Evolutionary conservation across 371 early-diverging fungal species (phyloP), one percentile per base, ranked within the genome.

Genomic region (Rhizomucor miehei): DNA sequence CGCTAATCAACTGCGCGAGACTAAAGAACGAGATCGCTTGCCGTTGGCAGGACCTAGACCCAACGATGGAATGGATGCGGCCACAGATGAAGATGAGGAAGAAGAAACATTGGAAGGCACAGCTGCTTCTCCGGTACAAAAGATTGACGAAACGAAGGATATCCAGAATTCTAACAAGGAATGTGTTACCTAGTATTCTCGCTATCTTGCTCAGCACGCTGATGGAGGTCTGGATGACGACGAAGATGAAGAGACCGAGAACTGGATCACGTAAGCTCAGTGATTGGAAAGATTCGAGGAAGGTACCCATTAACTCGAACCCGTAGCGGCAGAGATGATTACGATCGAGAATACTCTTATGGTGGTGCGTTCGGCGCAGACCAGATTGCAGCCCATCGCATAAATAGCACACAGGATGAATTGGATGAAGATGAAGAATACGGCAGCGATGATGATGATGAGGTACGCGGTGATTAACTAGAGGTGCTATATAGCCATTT

Each of bases 1-100:
- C 16, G 71, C 76, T 17, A 78, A 85, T 48, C 79, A 88, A 6
- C 66, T 93, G 38, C 81, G 85, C 46, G 92, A 93, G 47, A 93
- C 92, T 6, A 86, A 88, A 46, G 92, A 94, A 49, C 82, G 92
- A 24, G 95, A 94, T 65, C 85, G 88, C 19, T 84, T 88, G 53
- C 89, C 92, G n/a, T 77, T 97, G 5, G 97, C 94, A 14, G 95
- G 95, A 13, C 78, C 81, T 12, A 83, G 91, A 38, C 92, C 93
- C 1, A 81, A 73, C 63, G 70, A 65, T 46, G 70, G 61, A 11
- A 37, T 53, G 21, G 61, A 57, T 5, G 56, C 46, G 3, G 59
- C 51, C 3, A 54, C 61, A 13, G 59, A 47, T 9, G 52, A 62
- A 39, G 60, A 60, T 43, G 63, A 67, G 36, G 69, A 56, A 12